Conservation (phyloP, 2,329 filamentous ascomycete species). For the Microdochium nivale region DNA sequence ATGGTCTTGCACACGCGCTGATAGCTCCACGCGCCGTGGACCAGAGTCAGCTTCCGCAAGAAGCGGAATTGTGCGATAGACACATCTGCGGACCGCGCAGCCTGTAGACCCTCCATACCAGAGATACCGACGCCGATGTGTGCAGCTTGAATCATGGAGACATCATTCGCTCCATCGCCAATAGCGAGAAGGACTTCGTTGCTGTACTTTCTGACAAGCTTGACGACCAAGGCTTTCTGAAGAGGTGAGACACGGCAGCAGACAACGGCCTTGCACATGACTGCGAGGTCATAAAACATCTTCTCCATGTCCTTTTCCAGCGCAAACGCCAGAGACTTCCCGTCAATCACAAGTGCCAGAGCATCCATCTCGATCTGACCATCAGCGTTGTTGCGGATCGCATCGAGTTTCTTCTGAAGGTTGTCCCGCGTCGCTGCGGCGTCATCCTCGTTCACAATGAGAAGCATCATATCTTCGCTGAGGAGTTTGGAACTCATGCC, state of each 20-base stretch:
- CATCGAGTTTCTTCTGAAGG: slow-evolving; percentile 85
- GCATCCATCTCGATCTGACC: slow-evolving; percentile 74
- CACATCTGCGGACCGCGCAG: slow-evolving; percentile 90
- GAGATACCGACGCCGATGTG: slow-evolving; percentile 98
- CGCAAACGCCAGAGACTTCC: slow-evolving; percentile 87
- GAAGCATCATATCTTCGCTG: slow-evolving; percentile 95
- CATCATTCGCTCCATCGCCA: slow-evolving; percentile 95
- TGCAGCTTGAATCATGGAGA: slow-evolving; percentile 99
- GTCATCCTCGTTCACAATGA: slow-evolving; percentile 90
- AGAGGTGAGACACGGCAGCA: slow-evolving; percentile 95
- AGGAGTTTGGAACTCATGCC: slow-evolving; percentile 99
- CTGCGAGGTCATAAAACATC: slow-evolving; percentile 81
- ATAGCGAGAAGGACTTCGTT: slow-evolving; percentile 91
- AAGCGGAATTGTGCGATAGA: slow-evolving; percentile 94
- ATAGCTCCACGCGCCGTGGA: slow-evolving; percentile 96
- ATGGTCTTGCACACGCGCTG: slow-evolving; percentile 96
- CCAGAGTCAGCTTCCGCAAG: slow-evolving; percentile 84
- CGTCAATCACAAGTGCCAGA: slow-evolving; percentile 88
- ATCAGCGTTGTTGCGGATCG: slow-evolving; percentile 75
- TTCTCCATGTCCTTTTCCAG: slow-evolving; percentile 92
- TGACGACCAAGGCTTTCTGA: slow-evolving; percentile 95
- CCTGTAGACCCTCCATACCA: slow-evolving; percentile 92
- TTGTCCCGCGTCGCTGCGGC: slow-evolving; percentile 76
- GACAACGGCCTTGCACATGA: slow-evolving; percentile 98
- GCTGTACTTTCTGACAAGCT: slow-evolving; percentile 89